Evolutionary conservation across 345 rosid species (phyloP), one percentile per base, ranked within the genome.

Genomic region (Aethionema arabicum): DNA sequence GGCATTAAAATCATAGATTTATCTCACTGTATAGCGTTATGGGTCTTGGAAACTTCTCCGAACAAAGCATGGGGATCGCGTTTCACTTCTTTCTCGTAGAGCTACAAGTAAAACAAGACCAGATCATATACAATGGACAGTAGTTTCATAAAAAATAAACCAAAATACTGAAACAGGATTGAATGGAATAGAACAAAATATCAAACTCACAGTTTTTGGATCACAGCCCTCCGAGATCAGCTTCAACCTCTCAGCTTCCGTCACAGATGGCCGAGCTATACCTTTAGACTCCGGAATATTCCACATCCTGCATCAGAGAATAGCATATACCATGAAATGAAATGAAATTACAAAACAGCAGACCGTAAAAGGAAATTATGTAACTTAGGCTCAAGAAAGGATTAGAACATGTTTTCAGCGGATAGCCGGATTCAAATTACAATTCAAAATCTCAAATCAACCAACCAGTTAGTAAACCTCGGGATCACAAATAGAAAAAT

Each of bases 21-120:
- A 53, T 61, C 90, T 85, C 72, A 91, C 98, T 81, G 92, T 68
- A 88, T 83, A 55, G 95, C 92, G 72, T 74, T 69, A 52, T 81
- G 96, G 74, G 96, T 84, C 84, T 78, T 88, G 40, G 67, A 79
- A 49, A 86, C 95, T 77, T 88, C 84, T 14, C 96, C 85, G 21
- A 80, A 72, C 67, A 72, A 66, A 21, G 57, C 95, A 69, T 68
- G 82, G 0, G 96, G 76, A 36, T 84, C 89, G 0, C 62, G 86
- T 77, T 56, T 78, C 48, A 78, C 91, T 76, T 79, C 87, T 74
- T 88, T 91, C 83, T 82, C 87, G 56, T 72, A 78, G 58, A 84
- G 79, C 85, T 73, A 74, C 70, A 70, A 37, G 44, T 48, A 21
- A 33, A 59, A 64, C 15, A 38, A 21, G 73, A 74, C 77, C 76